phyloP scores from a whole-genome alignment of 495 filamentous ascomycete genomes.

The Bryoglossum gracile region DNA sequence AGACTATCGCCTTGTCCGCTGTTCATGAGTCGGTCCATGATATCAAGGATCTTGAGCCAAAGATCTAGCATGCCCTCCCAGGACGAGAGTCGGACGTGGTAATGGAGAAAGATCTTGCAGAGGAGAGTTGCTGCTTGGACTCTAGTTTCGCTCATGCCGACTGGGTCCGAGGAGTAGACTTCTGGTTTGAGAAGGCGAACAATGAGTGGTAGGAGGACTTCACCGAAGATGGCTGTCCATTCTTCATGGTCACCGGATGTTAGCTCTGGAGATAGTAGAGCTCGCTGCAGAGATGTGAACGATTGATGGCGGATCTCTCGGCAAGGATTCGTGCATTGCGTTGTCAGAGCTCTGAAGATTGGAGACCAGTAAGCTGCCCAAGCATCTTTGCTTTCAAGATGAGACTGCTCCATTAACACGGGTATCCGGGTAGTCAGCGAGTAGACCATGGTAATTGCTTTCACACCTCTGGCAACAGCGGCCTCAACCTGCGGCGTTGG shows the following conservation, averaged over 20 bases:
- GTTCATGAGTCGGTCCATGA: slow-evolving; percentile 95
- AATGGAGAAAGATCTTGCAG: slow-evolving; percentile 93
- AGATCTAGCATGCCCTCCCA: slow-evolving; percentile 90
- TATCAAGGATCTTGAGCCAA: slow-evolving; percentile 87
- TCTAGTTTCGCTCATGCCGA: slow-evolving; percentile 92
- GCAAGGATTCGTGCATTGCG: slow-evolving; percentile 91
- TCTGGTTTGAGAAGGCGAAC: slow-evolving; percentile 86
- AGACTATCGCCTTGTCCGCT: slow-evolving; percentile 87
- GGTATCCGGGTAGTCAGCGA: slow-evolving; percentile 75
- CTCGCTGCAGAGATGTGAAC: slow-evolving; percentile 77
- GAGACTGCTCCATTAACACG: slow-evolving; percentile 80
- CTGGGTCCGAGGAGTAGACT: slow-evolving; percentile 83
- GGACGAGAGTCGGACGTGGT: slow-evolving; percentile 74
- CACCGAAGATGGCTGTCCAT: slow-evolving; percentile 91
- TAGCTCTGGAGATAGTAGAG: slow-evolving; percentile 74
- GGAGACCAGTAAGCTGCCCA: slow-evolving; percentile 99
- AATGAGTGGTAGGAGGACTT: slow-evolving; percentile 94
- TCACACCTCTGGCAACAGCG: slow-evolving; percentile 67
- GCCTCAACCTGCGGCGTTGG: slow-evolving; percentile 57
- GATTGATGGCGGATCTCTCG: slow-evolving; percentile 87
- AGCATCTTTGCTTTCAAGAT: slow-evolving; percentile 83
- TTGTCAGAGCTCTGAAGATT: slow-evolving; percentile 79
- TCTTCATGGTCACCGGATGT: slow-evolving; percentile 73
- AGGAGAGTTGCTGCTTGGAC: slow-evolving; percentile 86
- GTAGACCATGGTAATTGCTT: slow-evolving; percentile 72